These are phyloP conservation scores for Somion occarium DNA, from an alignment of 1,284 basidiomycete genomes.

Conservation along the genomic window DNA sequence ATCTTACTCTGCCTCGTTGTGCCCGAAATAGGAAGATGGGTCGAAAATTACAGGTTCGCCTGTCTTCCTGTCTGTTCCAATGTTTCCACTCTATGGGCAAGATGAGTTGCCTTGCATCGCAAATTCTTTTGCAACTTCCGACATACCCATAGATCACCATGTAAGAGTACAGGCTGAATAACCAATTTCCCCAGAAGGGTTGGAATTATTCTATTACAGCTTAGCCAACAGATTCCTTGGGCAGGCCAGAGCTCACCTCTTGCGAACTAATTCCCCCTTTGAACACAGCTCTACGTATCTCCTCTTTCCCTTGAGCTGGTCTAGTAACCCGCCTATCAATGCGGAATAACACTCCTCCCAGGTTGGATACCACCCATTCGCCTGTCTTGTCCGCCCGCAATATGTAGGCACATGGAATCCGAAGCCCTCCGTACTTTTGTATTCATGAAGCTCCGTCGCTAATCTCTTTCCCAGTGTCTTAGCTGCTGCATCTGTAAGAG, in stretches of 20 bases:
- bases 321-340: constrained; percentile 64
- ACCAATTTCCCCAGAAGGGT: constrained; percentile 58
- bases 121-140: background rate
- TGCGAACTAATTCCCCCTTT: constrained; percentile 52
- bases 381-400: constrained; percentile 74
- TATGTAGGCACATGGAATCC: constrained; percentile 78
- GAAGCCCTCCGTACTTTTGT: constrained; percentile 53
- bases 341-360: constrained; percentile 72
- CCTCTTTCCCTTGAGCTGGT: constrained; percentile 45
- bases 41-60: constrained; percentile 75
- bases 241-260: constrained; percentile 39
- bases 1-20: constrained; percentile 84
- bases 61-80: constrained; percentile 50
- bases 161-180: constrained; percentile 72
- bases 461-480: constrained; percentile 55
- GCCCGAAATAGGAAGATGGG: constrained; percentile 79
- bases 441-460: constrained; percentile 58
- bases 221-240: background rate
- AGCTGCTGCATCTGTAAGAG: constrained; percentile 44
- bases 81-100: constrained; percentile 60
- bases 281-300: constrained; percentile 42
- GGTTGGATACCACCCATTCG: constrained; percentile 70
- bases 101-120: constrained; percentile 1
- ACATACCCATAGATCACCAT: constrained; percentile 82
- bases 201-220: constrained; percentile 62